Evolutionary conservation across 257 asterid genomes (phyloP).

Genomic region (Solanum stenotomum): DNA sequence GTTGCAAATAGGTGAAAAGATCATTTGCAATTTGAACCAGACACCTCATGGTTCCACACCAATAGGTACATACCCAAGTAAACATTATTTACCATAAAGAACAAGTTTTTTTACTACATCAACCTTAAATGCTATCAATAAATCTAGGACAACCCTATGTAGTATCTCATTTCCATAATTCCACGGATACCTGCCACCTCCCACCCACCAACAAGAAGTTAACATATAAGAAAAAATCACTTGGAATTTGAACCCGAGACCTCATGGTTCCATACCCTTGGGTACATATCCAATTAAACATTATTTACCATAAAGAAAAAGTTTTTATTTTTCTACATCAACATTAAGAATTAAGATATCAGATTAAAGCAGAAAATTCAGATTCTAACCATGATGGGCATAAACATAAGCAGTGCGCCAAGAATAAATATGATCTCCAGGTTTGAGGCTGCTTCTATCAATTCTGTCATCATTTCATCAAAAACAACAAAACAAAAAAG

Average conservation of each 20-base stretch:
- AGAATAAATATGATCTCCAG: conserved; percentile 95
- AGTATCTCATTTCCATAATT: background rate
- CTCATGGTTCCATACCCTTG: background rate
- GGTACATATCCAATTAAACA: background rate
- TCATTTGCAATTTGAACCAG: background rate
- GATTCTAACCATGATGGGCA: conserved; percentile 78
- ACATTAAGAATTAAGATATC: background rate
- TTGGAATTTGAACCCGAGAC: background rate
- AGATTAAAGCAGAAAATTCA: background rate
- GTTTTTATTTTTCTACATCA: background rate
- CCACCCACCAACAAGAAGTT: background rate
- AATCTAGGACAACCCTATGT: background rate
- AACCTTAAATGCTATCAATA: background rate
- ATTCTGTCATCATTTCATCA: conserved; percentile 25
- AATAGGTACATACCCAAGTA: background rate
- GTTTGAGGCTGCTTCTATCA: conserved; percentile 53
- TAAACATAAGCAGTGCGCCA: conserved; percentile 84
- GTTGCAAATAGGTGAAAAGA: background rate
- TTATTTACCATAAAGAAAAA: background rate
- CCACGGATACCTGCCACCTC: background rate
- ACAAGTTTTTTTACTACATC: background rate
- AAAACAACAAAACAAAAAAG: background rate
- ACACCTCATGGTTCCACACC: background rate
- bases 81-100: background rate
- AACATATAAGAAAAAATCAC: background rate